Conservation (phyloP, 2,329 filamentous ascomycete species). For the Mycogone perniciosa region DNA sequence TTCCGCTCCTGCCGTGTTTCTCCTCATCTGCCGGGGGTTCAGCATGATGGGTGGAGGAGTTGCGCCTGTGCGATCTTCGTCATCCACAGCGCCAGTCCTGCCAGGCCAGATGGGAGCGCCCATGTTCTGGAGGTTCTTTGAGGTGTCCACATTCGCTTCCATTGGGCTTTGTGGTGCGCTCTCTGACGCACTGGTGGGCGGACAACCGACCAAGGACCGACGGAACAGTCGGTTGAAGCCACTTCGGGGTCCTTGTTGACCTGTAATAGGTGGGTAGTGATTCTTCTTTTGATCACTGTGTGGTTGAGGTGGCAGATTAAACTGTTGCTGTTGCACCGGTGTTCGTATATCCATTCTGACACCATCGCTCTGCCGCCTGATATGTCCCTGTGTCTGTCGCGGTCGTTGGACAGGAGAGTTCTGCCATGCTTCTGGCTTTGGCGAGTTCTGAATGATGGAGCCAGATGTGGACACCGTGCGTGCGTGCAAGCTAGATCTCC, state of each 20-base stretch:
- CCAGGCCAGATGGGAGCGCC: conserved; percentile 37
- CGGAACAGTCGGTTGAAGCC: conserved; percentile 47
- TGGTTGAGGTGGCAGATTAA: conserved; percentile 12
- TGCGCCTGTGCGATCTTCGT: conserved; percentile 42
- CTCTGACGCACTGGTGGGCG: conserved; percentile 12
- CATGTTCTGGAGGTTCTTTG: conserved; percentile 22
- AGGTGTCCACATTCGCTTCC: conserved; percentile 6
- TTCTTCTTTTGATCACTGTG: conserved; percentile 29
- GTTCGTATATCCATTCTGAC: conserved; percentile 20
- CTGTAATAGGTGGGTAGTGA: conserved; percentile 45
- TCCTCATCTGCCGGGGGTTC: conserved; percentile 30
- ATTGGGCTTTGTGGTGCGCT: conserved; percentile 10
- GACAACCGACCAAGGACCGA: conserved; percentile 38
- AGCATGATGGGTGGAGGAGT: conserved; percentile 53
- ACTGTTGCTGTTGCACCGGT: conserved; percentile 20
- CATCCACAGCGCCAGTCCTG: conserved; percentile 30
- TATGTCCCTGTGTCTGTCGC: conserved; percentile 13
- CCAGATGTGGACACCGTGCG: conserved; percentile 31
- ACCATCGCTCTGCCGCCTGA: conserved; percentile 25
- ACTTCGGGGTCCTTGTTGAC: conserved; percentile 36
- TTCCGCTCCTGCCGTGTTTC: conserved; percentile 20
- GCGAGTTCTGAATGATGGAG: conserved; percentile 4
- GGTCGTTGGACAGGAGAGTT: conserved; percentile 17
- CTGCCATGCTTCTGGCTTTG: conserved; percentile 5
- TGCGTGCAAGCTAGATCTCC: conserved; percentile 49